These are phyloP conservation scores for Lentinula sp. DNA, from an alignment of 768 basidiomycete species.

Conservation along the genomic window DNA sequence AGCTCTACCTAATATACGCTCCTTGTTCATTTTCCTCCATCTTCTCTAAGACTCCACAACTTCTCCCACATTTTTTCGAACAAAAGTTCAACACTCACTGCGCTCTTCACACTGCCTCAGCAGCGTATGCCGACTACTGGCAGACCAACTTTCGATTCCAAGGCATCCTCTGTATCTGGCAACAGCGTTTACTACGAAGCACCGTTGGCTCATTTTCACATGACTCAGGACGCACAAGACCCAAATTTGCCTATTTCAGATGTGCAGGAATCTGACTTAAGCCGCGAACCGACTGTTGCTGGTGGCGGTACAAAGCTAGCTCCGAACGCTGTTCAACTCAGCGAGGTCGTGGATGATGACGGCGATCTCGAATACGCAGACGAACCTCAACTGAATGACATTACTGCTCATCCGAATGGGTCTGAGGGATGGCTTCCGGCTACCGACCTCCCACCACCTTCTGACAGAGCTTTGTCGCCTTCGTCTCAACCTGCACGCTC, in stretches of 20 bases:
- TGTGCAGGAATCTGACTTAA: not conserved
- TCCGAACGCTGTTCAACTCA: not conserved
- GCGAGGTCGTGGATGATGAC: not conserved
- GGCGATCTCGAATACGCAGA: not conserved
- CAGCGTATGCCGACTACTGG: not conserved
- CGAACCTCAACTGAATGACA: not conserved
- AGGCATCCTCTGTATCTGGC: not conserved
- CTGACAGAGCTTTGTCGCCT: not conserved
- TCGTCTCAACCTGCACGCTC: not conserved
- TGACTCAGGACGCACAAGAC: not conserved
- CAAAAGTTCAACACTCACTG: no score
- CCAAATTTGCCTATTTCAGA: not conserved
- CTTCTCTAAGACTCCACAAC: no score
- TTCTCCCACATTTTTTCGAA: no score
- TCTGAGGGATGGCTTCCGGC: constrained; percentile 9
- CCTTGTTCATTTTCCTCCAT: not conserved
- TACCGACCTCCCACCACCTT: not conserved
- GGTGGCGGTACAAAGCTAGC: not conserved
- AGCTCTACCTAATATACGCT: not conserved
- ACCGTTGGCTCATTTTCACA: not conserved
- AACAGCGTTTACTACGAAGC: constrained; percentile 4
- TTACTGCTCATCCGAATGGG: constrained; percentile 5
- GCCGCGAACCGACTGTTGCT: constrained; percentile 1
- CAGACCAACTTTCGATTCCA: not conserved
- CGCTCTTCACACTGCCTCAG: not conserved